These are phyloP conservation scores for Pholiota molesta DNA, from an alignment of 768 basidiomycete genomes.

Conservation along the genomic window DNA sequence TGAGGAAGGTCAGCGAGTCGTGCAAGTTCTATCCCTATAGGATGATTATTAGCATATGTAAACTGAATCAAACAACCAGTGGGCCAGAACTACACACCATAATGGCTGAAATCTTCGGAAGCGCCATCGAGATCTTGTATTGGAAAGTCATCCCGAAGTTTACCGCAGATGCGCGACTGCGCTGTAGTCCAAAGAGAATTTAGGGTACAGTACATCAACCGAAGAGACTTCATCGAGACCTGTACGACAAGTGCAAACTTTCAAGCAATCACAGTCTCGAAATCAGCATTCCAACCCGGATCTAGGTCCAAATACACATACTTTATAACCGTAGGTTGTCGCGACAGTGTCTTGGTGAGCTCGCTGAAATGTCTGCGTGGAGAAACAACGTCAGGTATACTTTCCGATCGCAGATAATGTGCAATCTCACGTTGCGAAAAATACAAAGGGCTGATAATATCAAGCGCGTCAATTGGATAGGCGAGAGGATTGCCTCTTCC, in stretches of 20 bases:
- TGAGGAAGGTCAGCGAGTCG: constrained; percentile 82
- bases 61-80: not conserved
- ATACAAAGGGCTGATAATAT: constrained; percentile 67
- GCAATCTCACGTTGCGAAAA: constrained; percentile 81
- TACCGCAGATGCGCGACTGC: constrained; percentile 50
- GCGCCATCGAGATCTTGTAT: constrained; percentile 83
- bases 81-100: constrained; percentile 49
- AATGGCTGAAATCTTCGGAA: constrained; percentile 65
- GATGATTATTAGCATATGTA: not conserved
- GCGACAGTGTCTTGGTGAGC: constrained; percentile 72
- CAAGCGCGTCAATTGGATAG: constrained; percentile 4
- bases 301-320: constrained; percentile 35
- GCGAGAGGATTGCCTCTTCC: constrained; percentile 16
- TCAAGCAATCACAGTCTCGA: not conserved
- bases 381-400: constrained; percentile 5
- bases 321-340: constrained; percentile 82
- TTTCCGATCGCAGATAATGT: not conserved
- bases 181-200: constrained; percentile 39
- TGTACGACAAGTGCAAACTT: constrained; percentile 86
- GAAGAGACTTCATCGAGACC: constrained; percentile 36
- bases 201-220: not conserved
- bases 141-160: constrained; percentile 75
- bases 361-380: constrained; percentile 74
- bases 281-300: not conserved
- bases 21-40: constrained; percentile 84